These are phyloP conservation scores for Prunus campanulata DNA, from an alignment of 306 rosid genomes.

Conservation along the genomic window DNA sequence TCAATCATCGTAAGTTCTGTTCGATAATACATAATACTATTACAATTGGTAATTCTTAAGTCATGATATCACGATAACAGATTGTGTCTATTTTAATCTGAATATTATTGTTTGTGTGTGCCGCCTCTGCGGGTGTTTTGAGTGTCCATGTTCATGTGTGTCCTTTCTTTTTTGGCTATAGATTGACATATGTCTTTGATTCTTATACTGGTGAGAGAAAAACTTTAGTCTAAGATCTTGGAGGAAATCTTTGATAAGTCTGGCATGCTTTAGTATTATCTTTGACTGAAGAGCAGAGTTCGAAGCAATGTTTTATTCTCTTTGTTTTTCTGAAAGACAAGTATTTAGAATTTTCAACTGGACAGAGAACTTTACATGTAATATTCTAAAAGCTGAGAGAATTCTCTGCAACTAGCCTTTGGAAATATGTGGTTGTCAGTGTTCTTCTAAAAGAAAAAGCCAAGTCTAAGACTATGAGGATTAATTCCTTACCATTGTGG, in stretches of 20 bases:
- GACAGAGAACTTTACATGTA: no score
- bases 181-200: background rate
- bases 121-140: background rate
- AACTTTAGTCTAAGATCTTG: background rate
- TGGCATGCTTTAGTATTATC: no score
- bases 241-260: background rate
- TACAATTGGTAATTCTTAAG: background rate
- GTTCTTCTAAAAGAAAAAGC: no score
- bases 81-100: background rate
- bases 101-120: background rate
- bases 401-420: no score
- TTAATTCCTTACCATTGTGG: no score
- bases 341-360: no score
- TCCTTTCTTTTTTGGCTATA: background rate
- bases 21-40: constrained; percentile 14
- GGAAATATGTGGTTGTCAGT: no score
- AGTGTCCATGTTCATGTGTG: background rate
- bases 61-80: background rate
- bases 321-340: no score
- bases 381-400: no score
- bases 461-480: no score
- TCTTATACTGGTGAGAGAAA: background rate
- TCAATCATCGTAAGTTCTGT: constrained; percentile 21
- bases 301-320: background rate
- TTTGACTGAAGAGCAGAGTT: background rate